Conservation (phyloP, 805 yeast genomes). For the Metschnikowia sp. region DNA sequence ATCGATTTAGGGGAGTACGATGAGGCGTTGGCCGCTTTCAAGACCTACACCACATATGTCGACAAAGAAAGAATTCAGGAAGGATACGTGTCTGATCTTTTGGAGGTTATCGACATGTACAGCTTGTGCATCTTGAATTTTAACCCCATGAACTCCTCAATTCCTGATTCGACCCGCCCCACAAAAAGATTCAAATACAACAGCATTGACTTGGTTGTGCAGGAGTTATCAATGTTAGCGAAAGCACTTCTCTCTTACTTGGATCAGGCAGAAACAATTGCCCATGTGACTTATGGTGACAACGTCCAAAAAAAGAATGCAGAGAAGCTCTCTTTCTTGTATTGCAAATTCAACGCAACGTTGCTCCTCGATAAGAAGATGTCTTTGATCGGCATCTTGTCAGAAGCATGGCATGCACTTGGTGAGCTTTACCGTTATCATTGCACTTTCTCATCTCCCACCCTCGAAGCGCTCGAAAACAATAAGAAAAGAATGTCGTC, state of each 20-base stretch:
- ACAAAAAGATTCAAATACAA: constrained; percentile 25
- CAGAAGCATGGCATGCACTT: constrained; percentile 37
- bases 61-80: constrained; percentile 32
- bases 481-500: constrained; percentile 18
- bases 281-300: constrained; percentile 30
- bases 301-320: constrained; percentile 9
- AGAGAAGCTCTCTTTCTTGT: constrained; percentile 32
- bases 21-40: constrained; percentile 43
- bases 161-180: constrained; percentile 10
- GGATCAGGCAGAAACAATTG: constrained; percentile 18
- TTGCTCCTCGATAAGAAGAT: constrained; percentile 26
- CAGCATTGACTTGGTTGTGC: constrained; percentile 20
- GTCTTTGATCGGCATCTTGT: constrained; percentile 25
- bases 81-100: constrained; percentile 30
- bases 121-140: constrained; percentile 31
- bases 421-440: constrained; percentile 31
- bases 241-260: constrained; percentile 25
- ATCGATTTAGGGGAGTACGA: constrained; percentile 36
- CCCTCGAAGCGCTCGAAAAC: constrained; percentile 15
- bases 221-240: constrained; percentile 17
- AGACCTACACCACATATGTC: constrained; percentile 33
- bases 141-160: constrained; percentile 34
- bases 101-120: constrained; percentile 32
- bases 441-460: constrained; percentile 25
- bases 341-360: constrained; percentile 32